Conservation (phyloP, 75 land plant genomes). For the Selaginella tamariscina region DNA sequence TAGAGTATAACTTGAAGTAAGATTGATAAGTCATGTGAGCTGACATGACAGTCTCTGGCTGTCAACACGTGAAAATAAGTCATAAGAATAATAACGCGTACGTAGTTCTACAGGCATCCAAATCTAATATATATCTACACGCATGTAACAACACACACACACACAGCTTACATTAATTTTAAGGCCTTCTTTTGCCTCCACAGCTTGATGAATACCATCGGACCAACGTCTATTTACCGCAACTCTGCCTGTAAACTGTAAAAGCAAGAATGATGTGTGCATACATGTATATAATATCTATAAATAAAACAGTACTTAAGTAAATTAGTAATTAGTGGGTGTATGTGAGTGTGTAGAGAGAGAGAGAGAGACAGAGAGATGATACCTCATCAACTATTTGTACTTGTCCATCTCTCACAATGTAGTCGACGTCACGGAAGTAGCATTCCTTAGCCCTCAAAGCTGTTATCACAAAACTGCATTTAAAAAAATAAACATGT, state of each 20-base stretch:
- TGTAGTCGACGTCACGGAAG: conserved; percentile 83
- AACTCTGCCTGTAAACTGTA: conserved; percentile 91
- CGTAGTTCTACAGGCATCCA: too few species aligned
- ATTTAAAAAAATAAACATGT: neutral
- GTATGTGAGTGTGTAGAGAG: too few species aligned
- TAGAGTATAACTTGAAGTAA: conserved; percentile 89
- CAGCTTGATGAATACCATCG: conserved; percentile 98
- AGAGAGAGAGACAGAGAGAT: neutral
- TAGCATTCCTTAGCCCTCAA: conserved; percentile 95
- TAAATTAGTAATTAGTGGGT: too few species aligned
- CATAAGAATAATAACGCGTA: too few species aligned
- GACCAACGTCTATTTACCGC: conserved; percentile 95
- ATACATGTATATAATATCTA: too few species aligned
- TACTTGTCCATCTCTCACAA: conserved; percentile 84
- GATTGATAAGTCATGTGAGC: conserved; percentile 98
- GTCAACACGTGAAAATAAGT: conserved; percentile 11
- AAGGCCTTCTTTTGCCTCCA: conserved; percentile 96
- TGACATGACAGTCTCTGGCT: conserved; percentile 86
- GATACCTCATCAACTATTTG: conserved; percentile 93
- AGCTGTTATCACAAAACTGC: conserved; percentile 88
- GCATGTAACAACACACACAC: neutral
- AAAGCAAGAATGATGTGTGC: neutral
- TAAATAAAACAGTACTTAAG: too few species aligned
- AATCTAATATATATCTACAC: too few species aligned
- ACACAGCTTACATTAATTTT: conserved; percentile 49